Evolutionary conservation across 192 early-diverging fungal species (phyloP).

Genomic region (Backusella sp.): DNA sequence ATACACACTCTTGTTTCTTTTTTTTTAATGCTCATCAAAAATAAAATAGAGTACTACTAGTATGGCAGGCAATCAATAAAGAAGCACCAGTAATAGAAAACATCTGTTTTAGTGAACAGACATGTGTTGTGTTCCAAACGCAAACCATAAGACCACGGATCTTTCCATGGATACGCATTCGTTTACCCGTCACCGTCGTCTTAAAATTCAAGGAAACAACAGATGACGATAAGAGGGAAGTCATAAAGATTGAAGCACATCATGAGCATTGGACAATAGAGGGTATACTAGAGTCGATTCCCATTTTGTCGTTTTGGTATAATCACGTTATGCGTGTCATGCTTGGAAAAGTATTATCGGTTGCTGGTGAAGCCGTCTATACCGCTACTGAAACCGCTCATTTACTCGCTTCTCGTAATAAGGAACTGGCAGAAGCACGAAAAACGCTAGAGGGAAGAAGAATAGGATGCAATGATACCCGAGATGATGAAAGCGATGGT

Average conservation of each 20-base stretch:
- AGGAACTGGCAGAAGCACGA: conserved; percentile 7
- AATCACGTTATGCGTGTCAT: conserved; percentile 45
- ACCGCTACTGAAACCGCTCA: conserved; percentile 29
- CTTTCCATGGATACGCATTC: conserved; percentile 44
- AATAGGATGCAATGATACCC: not conserved
- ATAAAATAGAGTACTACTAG: conserved; percentile 23
- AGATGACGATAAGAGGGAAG: conserved; percentile 24
- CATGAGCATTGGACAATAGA: conserved; percentile 59
- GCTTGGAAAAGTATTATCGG: conserved; percentile 42
- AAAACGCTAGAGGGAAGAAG: not conserved
- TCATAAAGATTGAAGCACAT: conserved; percentile 43
- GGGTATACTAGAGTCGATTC: conserved; percentile 49
- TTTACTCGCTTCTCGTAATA: conserved; percentile 5
- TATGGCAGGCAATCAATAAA: conserved; percentile 34
- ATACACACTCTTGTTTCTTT: not conserved
- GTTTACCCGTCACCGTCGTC: conserved; percentile 46
- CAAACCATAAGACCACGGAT: conserved; percentile 51
- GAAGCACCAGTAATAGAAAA: conserved; percentile 30
- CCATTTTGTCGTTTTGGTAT: conserved; percentile 54
- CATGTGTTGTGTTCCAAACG: conserved; percentile 42
- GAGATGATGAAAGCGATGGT: not conserved
- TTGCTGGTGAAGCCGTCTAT: conserved; percentile 45
- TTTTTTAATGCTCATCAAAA: not conserved
- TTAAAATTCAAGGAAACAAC: conserved; percentile 42
- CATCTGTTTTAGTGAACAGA: conserved; percentile 27